Conservation (phyloP, 129 eudicot species). For the Lactuca saligna region DNA sequence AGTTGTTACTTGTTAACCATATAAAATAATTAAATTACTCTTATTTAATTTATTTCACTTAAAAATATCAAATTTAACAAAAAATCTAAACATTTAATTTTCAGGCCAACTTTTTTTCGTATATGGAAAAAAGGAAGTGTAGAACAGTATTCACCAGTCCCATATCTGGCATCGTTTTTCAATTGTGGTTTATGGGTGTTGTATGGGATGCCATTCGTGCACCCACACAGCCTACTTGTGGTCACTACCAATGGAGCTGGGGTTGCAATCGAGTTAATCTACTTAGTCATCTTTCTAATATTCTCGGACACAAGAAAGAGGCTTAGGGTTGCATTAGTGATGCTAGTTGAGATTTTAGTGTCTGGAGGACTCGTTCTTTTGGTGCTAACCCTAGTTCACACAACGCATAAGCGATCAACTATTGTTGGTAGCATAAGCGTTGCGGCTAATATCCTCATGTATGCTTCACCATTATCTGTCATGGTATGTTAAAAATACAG, state of each 20-base stretch:
- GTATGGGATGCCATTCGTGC: constrained; percentile 83
- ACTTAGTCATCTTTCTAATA: constrained; percentile 45
- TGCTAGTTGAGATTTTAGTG: constrained; percentile 44
- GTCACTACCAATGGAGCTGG: constrained; percentile 75
- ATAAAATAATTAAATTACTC: too few relatives aligned
- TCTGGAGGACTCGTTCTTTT: constrained; percentile 40
- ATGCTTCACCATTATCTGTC: constrained; percentile 76
- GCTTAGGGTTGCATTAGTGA: constrained; percentile 27
- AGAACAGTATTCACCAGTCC: constrained; percentile 68
- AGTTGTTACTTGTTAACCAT: too few relatives aligned
- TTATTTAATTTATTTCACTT: too few relatives aligned
- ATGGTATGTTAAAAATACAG: constrained; percentile 47
- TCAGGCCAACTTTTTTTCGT: constrained; percentile 66
- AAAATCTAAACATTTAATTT: background rate
- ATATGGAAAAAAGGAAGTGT: constrained; percentile 77
- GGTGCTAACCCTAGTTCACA: constrained; percentile 47
- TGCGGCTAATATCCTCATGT: constrained; percentile 64
- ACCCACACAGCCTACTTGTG: constrained; percentile 66
- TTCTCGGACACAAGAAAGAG: constrained; percentile 42
- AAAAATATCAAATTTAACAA: background rate
- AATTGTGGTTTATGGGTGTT: constrained; percentile 81
- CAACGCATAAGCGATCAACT: constrained; percentile 43
- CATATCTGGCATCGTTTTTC: constrained; percentile 68
- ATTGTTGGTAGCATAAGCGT: constrained; percentile 66
- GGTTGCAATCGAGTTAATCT: constrained; percentile 49